Evolutionary conservation across 2,329 filamentous ascomycete species (phyloP).

Genomic region (Nemania diffusa): DNA sequence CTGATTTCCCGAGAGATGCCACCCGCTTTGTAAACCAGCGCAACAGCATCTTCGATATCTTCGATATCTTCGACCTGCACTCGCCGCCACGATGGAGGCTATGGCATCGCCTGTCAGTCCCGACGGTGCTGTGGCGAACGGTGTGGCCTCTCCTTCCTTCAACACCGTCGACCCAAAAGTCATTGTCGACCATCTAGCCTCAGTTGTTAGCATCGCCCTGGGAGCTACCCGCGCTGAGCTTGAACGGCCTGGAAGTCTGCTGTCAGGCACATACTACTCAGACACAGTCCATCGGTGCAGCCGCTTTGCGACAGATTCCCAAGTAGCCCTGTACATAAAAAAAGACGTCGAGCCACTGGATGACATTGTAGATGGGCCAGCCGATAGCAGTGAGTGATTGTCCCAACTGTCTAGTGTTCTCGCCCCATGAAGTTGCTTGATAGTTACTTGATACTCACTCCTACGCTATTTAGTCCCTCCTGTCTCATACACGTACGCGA

Average conservation of each 20-base stretch:
- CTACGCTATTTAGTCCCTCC: constrained; percentile 51
- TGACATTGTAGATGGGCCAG: constrained; percentile 60
- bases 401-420: not conserved
- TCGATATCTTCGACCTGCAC: constrained; percentile 34
- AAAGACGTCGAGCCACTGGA: constrained; percentile 75
- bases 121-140: constrained; percentile 59
- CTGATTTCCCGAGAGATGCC: constrained; percentile 43
- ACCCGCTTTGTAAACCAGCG: constrained; percentile 33
- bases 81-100: constrained; percentile 60
- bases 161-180: constrained; percentile 72
- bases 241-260: constrained; percentile 81
- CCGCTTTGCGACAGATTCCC: constrained; percentile 88
- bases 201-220: constrained; percentile 77
- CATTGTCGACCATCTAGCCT: constrained; percentile 76
- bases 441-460: constrained; percentile 42
- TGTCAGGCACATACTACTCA: constrained; percentile 75
- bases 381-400: constrained; percentile 56
- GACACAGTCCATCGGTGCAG: constrained; percentile 90
- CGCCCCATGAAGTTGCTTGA: not conserved
- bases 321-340: constrained; percentile 89
- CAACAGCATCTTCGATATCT: constrained; percentile 32
- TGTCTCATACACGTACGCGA: constrained; percentile 76
- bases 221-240: constrained; percentile 82
- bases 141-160: constrained; percentile 59
- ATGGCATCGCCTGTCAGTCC: constrained; percentile 58